These are phyloP conservation scores for Nothophoma quercina DNA, from an alignment of 2,329 filamentous ascomycete species.

Conservation along the genomic window DNA sequence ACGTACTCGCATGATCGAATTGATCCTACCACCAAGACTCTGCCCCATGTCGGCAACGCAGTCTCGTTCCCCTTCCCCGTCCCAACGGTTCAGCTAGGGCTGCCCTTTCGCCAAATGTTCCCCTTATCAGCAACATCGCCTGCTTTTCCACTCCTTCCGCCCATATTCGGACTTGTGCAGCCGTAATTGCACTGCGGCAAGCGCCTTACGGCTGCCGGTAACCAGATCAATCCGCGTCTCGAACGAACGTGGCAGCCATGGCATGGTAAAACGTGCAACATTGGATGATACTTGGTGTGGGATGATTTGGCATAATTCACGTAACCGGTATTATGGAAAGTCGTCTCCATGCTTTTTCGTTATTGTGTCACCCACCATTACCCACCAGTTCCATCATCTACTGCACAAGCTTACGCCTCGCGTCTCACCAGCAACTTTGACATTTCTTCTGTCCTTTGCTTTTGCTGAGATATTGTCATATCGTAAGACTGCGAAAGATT, in stretches of 20 bases:
- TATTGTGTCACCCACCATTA: background rate
- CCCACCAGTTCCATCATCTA: background rate
- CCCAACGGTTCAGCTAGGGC: background rate
- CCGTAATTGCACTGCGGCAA: background rate
- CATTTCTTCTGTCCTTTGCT: conserved; percentile 1
- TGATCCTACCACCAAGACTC: conserved; percentile 1
- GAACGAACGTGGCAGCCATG: background rate
- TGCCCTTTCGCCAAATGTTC: background rate
- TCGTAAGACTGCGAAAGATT: background rate
- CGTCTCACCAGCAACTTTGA: conserved; percentile 4
- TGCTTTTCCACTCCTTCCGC: background rate
- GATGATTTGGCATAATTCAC: background rate
- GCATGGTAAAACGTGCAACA: background rate
- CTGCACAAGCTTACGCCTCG: background rate
- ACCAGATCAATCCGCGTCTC: background rate
- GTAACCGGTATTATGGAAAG: background rate
- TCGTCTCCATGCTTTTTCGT: background rate
- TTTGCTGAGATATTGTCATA: background rate
- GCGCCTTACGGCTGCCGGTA: background rate
- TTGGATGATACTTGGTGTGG: background rate
- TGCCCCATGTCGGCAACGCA: background rate
- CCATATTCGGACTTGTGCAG: background rate
- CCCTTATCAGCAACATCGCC: background rate
- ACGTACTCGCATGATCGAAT: conserved; percentile 3
- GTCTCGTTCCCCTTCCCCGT: background rate